Evolutionary conservation across 148 eudicot species (phyloP), one percentile per base, ranked within the genome.

Genomic region (Camellia lanceoleosa): DNA sequence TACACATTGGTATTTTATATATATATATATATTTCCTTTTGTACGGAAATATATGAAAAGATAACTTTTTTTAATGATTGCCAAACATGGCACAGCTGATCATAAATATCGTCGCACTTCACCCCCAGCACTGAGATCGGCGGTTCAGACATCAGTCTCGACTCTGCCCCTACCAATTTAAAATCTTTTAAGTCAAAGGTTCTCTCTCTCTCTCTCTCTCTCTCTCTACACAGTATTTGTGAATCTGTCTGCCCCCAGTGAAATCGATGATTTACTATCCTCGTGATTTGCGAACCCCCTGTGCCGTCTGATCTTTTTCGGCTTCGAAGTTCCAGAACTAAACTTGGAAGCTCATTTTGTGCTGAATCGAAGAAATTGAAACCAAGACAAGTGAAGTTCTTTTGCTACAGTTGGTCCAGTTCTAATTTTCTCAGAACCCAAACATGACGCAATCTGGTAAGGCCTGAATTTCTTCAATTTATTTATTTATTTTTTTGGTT

Each of bases 361-460:
- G 47, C 55, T 47, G 56, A 47, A 47, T 70, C 74, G n/a, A 8
- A 6, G 3, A 64, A 61, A 49, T 19, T 63, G 18, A 47, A 14
- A 19, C 46, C 43, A 76, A 2, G 54, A 18, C 67, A 19, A 63
- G 55, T 46, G 68, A 63, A 19, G 58, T 62, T 42, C 14, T 62
- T 46, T 47, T 47, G 7, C 54, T 2, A 14, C 60, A 46, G 68
- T n/a, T 64, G 68, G 55, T n/a, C 41, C n/a, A 49, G 42, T 76
- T 76, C 54, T 47, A 46, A 63, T 47, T 77, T 51, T 13, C 76
- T 4, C 1, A 51, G 42, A 30, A 38, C 20, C 10, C 60, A 7
- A 56, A 15, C 63, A 74, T 74, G 77, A 74, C 64, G 9, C 80
- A 77, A 9, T 77, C 80, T 51, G 80, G 80, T 77, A 46, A 77